Evolutionary conservation across 768 basidiomycete genomes (phyloP).

Genomic region (Dentipellis fragilis): DNA sequence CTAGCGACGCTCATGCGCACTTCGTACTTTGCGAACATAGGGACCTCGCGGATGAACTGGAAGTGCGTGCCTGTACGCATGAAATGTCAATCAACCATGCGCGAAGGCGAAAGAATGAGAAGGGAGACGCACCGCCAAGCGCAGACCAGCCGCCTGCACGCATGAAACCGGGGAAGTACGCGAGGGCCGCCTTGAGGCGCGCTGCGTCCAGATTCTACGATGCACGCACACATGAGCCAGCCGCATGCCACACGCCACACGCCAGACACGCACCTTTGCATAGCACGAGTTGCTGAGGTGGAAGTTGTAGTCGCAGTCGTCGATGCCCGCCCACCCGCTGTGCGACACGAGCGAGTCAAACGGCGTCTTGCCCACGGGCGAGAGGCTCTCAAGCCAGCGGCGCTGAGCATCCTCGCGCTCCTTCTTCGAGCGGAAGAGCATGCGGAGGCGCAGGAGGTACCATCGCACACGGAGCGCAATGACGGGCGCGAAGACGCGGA

Average conservation of each 20-base stretch:
- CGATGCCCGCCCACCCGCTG: conserved; percentile 14
- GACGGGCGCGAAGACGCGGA: conserved; percentile 6
- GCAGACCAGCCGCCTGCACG: conserved; percentile 52
- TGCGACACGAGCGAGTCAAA: conserved; percentile 11
- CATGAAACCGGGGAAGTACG: conserved; percentile 47
- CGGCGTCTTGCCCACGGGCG: conserved; percentile 15
- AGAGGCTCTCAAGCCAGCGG: conserved; percentile 8
- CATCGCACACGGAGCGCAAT: not conserved
- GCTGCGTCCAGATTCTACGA: conserved; percentile 24
- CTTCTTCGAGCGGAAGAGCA: conserved; percentile 1
- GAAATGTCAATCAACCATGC: not conserved
- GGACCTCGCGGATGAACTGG: conserved; percentile 62
- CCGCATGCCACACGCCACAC: not conserved
- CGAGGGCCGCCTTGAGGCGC: conserved; percentile 35
- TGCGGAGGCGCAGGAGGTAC: conserved; percentile 1
- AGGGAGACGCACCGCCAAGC: conserved; percentile 29
- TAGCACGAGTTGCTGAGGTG: conserved; percentile 81
- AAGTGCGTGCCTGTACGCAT: conserved; percentile 48
- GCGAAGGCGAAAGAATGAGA: not conserved
- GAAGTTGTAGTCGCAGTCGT: conserved; percentile 58
- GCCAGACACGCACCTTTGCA: conserved; percentile 42
- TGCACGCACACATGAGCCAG: not conserved
- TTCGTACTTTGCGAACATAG: conserved; percentile 52
- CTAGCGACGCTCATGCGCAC: conserved; percentile 42
- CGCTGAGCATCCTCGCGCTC: not conserved